phyloP scores from a whole-genome alignment of 192 early-diverging fungal genomes.

The Spinellus fusiger region DNA sequence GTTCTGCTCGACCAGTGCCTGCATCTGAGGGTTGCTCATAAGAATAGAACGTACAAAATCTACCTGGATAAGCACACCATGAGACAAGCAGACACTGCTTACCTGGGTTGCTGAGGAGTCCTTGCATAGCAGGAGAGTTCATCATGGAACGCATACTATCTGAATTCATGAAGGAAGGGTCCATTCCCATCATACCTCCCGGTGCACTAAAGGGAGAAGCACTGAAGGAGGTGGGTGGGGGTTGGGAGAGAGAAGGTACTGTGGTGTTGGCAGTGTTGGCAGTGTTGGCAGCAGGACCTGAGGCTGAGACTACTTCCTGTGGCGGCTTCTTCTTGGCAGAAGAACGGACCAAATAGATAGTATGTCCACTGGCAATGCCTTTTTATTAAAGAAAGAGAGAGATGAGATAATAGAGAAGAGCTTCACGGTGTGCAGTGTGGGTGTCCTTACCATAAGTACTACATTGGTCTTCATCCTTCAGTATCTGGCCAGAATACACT shows the following conservation, averaged over 20 bases:
- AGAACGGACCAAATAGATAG: constrained; percentile 85
- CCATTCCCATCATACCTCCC: constrained; percentile 5
- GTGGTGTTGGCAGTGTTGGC: neutral
- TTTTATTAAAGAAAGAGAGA: neutral
- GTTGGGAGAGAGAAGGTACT: neutral
- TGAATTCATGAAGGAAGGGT: constrained; percentile 12
- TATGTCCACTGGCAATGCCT: constrained; percentile 77
- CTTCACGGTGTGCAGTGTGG: neutral
- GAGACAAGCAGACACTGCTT: neutral
- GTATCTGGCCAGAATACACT: constrained; percentile 86
- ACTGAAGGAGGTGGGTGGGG: constrained; percentile 8
- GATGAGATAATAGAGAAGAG: neutral
- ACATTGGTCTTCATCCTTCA: constrained; percentile 86
- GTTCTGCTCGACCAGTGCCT: constrained; percentile 52
- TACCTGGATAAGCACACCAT: neutral
- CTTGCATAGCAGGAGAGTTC: constrained; percentile 32
- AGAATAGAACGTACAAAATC: constrained; percentile 49
- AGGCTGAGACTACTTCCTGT: too few species aligned
- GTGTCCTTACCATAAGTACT: constrained; percentile 55
- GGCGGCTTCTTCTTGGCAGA: constrained; percentile 30
- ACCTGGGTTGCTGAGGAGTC: constrained; percentile 34
- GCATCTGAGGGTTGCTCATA: constrained; percentile 56
- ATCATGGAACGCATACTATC: constrained; percentile 34
- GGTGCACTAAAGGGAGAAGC: neutral
- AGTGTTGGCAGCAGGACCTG: neutral